Evolutionary conservation across 139 green algal species (phyloP), one percentile per base, ranked within the genome.

Genomic region (Yamagishiella unicocca): DNA sequence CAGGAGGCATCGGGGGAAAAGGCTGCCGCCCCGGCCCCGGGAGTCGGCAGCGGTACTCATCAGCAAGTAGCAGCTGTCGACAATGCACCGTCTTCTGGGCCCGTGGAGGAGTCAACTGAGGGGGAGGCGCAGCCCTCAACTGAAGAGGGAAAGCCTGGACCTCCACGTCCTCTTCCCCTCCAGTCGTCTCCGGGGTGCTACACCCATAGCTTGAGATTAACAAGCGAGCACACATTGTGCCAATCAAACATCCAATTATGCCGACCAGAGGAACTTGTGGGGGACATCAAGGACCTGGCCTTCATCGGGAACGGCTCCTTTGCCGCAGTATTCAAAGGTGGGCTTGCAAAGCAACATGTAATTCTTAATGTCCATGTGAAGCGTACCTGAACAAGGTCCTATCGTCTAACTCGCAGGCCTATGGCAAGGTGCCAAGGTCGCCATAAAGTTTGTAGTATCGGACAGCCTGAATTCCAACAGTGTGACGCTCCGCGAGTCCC

Each of bases 251-350:
- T 87, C 2, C 82, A 87, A 50, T 67, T 87, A 5, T 87, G 82
- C 37, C 66, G 67, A 21, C 82, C 82, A 5, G 67, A 79, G 25
- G 82, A 87, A 46, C 82, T 87, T 17, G 82, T 87, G 0, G 66
- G 67, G 0, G 67, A 87, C 46, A 87, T 87, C 33, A 87, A 87
- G 67, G 82, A 87, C 46, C 33, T 87, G 46, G 66, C 82, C 22
- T 87, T 87, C 29, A 87, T 87, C 25, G 82, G 82, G 67, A 87
- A 87, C 50, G 82, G 82, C 9, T 87, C 82, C 12, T 87, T 87
- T 33, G 82, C 82, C 8, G 82, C 82, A 4, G 82, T 87, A 2
- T 87, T 87, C 46, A 87, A 87, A 25, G 82, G 82, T 87, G 67
- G 31, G 80, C 45, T 66, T 19, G 10, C 38, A 33, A 38, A 78